Base-by-base conservation (phyloP, 768 basidiomycete species). In the Serendipita sp. region DNA sequence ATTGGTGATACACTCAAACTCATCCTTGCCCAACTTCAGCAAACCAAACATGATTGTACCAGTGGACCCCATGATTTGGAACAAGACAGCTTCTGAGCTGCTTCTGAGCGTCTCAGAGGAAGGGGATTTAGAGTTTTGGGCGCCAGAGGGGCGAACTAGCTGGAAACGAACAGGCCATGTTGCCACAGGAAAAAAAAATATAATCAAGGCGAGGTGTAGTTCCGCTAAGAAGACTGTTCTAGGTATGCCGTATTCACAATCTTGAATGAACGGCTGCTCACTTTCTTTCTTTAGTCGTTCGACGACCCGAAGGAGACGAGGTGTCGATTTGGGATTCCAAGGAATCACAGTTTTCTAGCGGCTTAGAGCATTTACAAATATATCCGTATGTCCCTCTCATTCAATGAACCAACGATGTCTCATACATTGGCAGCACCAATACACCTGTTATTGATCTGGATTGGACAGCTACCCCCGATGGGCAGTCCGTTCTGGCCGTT, bases 311-410 rank as follows among this genome's bases (percentile, higher is more conserved):
- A 20, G 86, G 85, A 0, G 79, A 88, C 64, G 90, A 94, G 69
- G 72, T 97, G 50, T 92, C 91, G 0, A 91, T 98, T 17, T 98
- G 95, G 95, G 92, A 97, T 72, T 96, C 93, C 0, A 86, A 86
- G 60, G 88, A 89, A 71, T 93, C 89, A 17, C 90, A 95, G 72
- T 97, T 97, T 72, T 84, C 90, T 5, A 86, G 88, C 3, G 94
- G 94, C 2, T 75, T 94, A 53, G 94, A 96, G 71, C 87, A 85
- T 69, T 77, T 78, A 43, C 76, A 78, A 42, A 71, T 81, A 14
- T 84, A 81, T 64, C 77, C 75, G 89, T 90, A 68, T 66, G 76
- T 66, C 17, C 38, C 44, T 45, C 26, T 7, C 24, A 20, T 58
- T 22, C 14, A 33, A 41, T 48, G 22, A 61, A 3, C 9, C 2